Base-by-base conservation (phyloP, 2,329 filamentous ascomycete genomes). In the Lecanicillium sp. region DNA sequence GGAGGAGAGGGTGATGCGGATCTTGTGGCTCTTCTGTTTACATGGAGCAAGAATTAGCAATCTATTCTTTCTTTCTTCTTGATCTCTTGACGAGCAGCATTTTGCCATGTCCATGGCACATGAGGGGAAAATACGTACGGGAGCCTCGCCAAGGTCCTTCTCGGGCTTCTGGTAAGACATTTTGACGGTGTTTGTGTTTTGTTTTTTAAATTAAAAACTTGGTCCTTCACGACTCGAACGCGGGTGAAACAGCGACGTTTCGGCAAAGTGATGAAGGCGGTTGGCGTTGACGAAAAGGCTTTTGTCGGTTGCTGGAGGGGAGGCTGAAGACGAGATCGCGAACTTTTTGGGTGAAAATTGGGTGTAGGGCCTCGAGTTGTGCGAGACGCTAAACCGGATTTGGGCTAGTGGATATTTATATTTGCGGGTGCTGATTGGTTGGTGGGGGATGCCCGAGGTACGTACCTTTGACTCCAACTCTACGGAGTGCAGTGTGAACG, bases 81-180 rank as follows among this genome's bases (percentile, higher is more conserved):
- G 27, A 8, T 17, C 33, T 9, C n/a, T 33, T 32, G 30, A 17
- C 25, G 18, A n/a, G n/a, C n/a, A n/a, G n/a, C n/a, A n/a, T n/a
- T n/a, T n/a, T n/a, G n/a, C n/a, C n/a, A n/a, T n/a, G 35, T 17
- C 11, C 16, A 28, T 9, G 30, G 11, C 8, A 34, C 18, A 25
- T 25, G 7, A 36, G 45, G 38, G n/a, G 9, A 16, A 31, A 39
- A 15, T 48, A 78, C 78, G 54, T 75, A 84, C 80, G 64, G 86
- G 86, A 67, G 81, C 82, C 67, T 95, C 89, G 73, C 78, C 84
- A 69, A 86, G 84, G 60, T 89, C 83, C 80, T 95, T 95, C 70
- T 95, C 89, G 63, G 76, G 73, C 81, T 95, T 94, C 71, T 94
- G 78, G 82, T 85, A 92, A 71, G 87, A 92, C 86, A 94, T 94